A percentile compares a stretch with the other conserved stretches of the same genome.
Evolutionary conservation across 805 yeast genomes (phyloP).

Genomic region (Lachancea meyersii): DNA sequence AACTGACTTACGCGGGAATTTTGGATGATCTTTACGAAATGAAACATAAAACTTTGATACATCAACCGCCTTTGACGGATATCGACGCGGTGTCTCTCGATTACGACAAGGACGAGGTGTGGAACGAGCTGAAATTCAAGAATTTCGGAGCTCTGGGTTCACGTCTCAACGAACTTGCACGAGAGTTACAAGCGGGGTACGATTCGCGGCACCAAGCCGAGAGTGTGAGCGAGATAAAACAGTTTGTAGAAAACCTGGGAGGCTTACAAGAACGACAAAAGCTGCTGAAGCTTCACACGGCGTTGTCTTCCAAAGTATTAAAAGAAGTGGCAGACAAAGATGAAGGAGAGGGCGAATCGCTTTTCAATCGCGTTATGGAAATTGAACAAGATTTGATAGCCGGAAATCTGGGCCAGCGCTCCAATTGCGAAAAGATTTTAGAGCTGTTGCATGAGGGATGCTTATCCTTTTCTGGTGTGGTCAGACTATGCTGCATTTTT

Average conservation of each 20-base stretch:
- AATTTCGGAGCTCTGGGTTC: conserved; percentile 81
- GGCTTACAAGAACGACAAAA: conserved; percentile 62
- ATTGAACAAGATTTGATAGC: conserved; percentile 68
- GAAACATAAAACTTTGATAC: conserved; percentile 4
- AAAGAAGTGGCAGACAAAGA: conserved; percentile 34
- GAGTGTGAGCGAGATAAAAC: conserved; percentile 58
- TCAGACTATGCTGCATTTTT: conserved; percentile 52
- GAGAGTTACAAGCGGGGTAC: conserved; percentile 59
- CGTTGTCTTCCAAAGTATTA: conserved; percentile 61
- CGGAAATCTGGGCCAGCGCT: conserved; percentile 41
- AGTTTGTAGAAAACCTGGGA: conserved; percentile 64
- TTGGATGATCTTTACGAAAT: conserved; percentile 64
- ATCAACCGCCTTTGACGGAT: conserved; percentile 21
- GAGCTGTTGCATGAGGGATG: conserved; percentile 44
- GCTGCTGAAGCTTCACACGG: conserved; percentile 65
- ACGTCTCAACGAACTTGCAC: conserved; percentile 63
- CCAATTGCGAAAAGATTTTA: conserved; percentile 35
- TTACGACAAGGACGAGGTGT: conserved; percentile 25
- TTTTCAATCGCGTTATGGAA: conserved; percentile 44
- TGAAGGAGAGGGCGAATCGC: conserved; percentile 22
- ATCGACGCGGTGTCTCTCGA: conserved; percentile 13
- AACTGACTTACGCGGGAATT: conserved; percentile 76
- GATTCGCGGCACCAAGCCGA: conserved; percentile 52
- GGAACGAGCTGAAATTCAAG: conserved; percentile 46
- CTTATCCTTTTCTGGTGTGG: conserved; percentile 37